Evolutionary conservation across 2,329 filamentous ascomycete species (phyloP), one percentile per base, ranked within the genome.

Genomic region (Trichoderma semiorbis): DNA sequence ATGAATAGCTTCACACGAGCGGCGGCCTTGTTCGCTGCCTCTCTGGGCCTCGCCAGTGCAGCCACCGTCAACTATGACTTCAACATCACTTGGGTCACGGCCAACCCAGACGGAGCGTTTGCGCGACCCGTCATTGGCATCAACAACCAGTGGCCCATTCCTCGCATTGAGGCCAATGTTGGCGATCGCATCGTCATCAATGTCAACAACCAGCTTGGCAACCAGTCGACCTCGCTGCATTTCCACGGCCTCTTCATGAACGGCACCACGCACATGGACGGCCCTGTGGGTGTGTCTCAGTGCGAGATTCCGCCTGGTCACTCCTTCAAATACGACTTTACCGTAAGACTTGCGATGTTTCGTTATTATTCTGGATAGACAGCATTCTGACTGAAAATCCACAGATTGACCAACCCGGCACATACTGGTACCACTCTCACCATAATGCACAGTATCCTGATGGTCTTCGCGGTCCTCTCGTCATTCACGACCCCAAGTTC

Each of bases 401-500:
- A 3, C n/a, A 86, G 91, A 79, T 86, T 69, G 78, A 89, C 63
- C 91, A 93, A 82, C 86, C 90, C 0, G 92, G 92, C 32, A 93
- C 91, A 1, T 94, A 93, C 80, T 94, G 92, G 92, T 95, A 94
- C 75, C 91, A 93, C 78, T 91, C 89, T 5, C 91, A 93, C 77
- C 85, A 86, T 26, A 84, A 85, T 73, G 89, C 86, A 28, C 91
- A 92, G 78, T 93, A 93, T 74, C 90, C 91, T 2, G 91, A 93
- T 78, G 91, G 91, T 12, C 83, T 92, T 7, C 85, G 91, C 26
- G 90, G 86, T 0, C 85, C 90, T 1, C 80, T 93, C 36, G 86
- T 93, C 69, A 83, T 93, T 24, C 87, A 92, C 64, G 91, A 93
- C 76, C 86, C 85, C 1, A 78, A 87, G 0, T 83, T 84, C n/a